Percentiles rank a stretch among this genome's conserved stretches.
Conservation (phyloP, 2,329 filamentous ascomycete genomes). For the Amylocarpus encephaloides region DNA sequence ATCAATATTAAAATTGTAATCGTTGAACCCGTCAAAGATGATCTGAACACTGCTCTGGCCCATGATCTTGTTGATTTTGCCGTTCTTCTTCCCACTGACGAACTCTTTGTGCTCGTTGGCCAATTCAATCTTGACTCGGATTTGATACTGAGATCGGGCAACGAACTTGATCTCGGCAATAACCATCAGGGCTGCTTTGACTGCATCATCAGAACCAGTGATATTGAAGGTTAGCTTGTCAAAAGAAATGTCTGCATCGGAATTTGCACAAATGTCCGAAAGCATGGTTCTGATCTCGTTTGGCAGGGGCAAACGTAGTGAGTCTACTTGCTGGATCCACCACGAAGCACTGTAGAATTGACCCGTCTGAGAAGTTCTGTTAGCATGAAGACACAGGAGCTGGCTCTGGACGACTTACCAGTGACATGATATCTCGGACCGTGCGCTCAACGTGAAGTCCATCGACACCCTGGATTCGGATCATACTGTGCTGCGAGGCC, state of each 20-base stretch:
- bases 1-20: slow-evolving; percentile 99
- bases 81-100: slow-evolving; percentile 98
- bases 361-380: slow-evolving; percentile 57
- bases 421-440: slow-evolving; percentile 88
- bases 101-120: slow-evolving; percentile 99
- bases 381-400: background rate
- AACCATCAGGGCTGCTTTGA: slow-evolving; percentile 91
- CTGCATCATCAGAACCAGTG: slow-evolving; percentile 91
- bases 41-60: slow-evolving; percentile 98
- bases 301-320: slow-evolving; percentile 51
- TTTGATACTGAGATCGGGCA: slow-evolving; percentile 79
- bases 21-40: slow-evolving; percentile 97
- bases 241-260: slow-evolving; percentile 88
- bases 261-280: slow-evolving; percentile 92
- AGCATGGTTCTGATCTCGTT: slow-evolving; percentile 83
- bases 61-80: slow-evolving; percentile 99
- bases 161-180: slow-evolving; percentile 90
- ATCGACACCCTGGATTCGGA: slow-evolving; percentile 88
- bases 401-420: slow-evolving; percentile 50
- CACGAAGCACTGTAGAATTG: slow-evolving; percentile 98
- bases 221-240: slow-evolving; percentile 92
- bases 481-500: slow-evolving; percentile 74
- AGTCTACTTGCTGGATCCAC: slow-evolving; percentile 80
- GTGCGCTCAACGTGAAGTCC: slow-evolving; percentile 92
- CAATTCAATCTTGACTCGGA: slow-evolving; percentile 96